Conservation (phyloP, 2,329 filamentous ascomycete genomes). For the Mycosphaerella sp. region DNA sequence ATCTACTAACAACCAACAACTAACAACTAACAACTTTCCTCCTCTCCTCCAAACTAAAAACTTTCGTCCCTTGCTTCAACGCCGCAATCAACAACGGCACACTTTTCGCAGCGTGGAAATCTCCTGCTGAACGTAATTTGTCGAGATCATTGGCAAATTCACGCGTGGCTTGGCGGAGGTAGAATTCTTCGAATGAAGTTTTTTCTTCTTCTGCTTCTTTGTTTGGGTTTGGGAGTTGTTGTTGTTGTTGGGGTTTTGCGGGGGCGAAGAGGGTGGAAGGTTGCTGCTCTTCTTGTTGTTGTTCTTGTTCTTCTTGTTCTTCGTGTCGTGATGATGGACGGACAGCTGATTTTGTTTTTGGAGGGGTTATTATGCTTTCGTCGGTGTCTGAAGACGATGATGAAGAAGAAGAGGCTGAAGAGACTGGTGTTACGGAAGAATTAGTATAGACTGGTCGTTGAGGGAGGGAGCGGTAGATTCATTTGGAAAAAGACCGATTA, state of each 20-base stretch:
- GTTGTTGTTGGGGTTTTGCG: no score
- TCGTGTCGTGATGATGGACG: no score
- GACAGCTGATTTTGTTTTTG: no score
- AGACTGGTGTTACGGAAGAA: slow-evolving; percentile 3
- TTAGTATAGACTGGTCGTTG: no score
- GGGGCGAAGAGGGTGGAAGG: no score
- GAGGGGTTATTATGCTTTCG: neutral
- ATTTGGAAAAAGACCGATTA: neutral
- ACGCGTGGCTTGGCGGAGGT: slow-evolving; percentile 60
- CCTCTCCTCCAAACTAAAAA: slow-evolving; percentile 54
- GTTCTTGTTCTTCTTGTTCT: neutral
- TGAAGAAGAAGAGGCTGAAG: slow-evolving; percentile 14
- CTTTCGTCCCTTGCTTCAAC: slow-evolving; percentile 58
- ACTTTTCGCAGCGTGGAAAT: slow-evolving; percentile 61
- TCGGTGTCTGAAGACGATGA: slow-evolving; percentile 16
- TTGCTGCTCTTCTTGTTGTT: slow-evolving; percentile 5
- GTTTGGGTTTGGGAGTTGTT: no score
- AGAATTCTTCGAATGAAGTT: slow-evolving; percentile 54
- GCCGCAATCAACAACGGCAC: slow-evolving; percentile 60
- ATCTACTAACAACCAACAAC: neutral
- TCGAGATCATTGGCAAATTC: slow-evolving; percentile 71
- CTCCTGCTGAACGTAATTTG: slow-evolving; percentile 59
- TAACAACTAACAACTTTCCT: slow-evolving; percentile 31
- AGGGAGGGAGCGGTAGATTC: no score
- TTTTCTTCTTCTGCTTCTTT: slow-evolving; percentile 4